phyloP scores from a whole-genome alignment of 305 asterid species.

The Rubia tinctorum region DNA sequence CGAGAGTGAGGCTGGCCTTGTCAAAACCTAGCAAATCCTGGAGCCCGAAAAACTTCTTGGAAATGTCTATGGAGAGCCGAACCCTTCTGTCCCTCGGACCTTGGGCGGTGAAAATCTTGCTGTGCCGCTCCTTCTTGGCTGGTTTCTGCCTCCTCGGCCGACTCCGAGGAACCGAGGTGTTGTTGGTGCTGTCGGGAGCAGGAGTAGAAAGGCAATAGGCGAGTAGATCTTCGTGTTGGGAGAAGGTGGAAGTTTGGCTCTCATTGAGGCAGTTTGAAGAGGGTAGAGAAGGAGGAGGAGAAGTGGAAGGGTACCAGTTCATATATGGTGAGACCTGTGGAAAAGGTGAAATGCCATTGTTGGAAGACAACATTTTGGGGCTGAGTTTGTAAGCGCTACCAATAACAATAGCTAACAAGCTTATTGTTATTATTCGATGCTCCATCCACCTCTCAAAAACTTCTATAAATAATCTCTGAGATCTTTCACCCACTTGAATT shows the following conservation, averaged over 20 bases:
- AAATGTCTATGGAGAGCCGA: slow-evolving; percentile 65
- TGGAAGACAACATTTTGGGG: slow-evolving; percentile 19
- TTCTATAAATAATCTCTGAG: background rate
- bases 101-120: slow-evolving; percentile 67
- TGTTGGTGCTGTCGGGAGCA: slow-evolving; percentile 17
- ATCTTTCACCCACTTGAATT: background rate
- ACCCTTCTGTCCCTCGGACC: slow-evolving; percentile 82
- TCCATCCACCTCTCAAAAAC: background rate
- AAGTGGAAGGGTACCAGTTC: slow-evolving; percentile 7
- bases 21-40: slow-evolving; percentile 77
- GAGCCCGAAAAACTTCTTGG: slow-evolving; percentile 75
- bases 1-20: slow-evolving; percentile 85
- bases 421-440: background rate
- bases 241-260: slow-evolving; percentile 16
- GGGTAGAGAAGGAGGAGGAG: slow-evolving; percentile 17
- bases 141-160: background rate
- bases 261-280: slow-evolving; percentile 31
- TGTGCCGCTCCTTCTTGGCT: slow-evolving; percentile 56
- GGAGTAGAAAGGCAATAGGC: slow-evolving; percentile 21
- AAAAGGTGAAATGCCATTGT: slow-evolving; percentile 37
- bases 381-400: background rate
- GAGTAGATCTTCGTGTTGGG: slow-evolving; percentile 28
- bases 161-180: background rate
- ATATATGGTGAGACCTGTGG: slow-evolving; percentile 32
- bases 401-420: background rate